Conservation (phyloP, 163 green algal species). For the Botryococcus braunii region DNA sequence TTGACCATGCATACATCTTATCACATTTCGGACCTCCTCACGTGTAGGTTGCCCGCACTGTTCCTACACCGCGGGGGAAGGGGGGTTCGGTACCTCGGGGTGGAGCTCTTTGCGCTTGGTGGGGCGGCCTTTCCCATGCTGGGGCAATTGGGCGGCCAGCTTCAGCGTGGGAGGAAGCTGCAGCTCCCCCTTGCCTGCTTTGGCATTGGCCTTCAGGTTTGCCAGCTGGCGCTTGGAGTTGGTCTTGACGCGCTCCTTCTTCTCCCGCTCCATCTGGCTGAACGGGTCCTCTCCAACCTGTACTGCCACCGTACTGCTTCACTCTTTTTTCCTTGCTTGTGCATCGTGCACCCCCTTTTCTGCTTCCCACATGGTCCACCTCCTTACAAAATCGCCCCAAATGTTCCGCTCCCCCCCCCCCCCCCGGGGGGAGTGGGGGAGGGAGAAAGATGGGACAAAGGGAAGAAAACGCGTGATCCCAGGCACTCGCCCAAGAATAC, state of each 20-base stretch:
- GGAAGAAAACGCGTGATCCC: too few relatives aligned
- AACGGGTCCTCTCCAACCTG: conserved; percentile 85
- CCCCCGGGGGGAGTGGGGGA: too few relatives aligned
- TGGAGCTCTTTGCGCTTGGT: conserved; percentile 57
- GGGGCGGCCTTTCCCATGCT: conserved; percentile 42
- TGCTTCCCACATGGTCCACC: too few relatives aligned
- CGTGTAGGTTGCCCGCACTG: neutral
- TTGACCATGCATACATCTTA: neutral
- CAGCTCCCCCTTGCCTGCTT: neutral
- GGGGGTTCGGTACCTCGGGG: conserved; percentile 43
- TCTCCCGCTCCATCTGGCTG: conserved; percentile 51
- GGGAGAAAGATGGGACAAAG: too few relatives aligned
- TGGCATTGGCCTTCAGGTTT: conserved; percentile 61
- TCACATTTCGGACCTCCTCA: neutral
- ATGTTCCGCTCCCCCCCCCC: too few relatives aligned
- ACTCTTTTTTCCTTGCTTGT: too few relatives aligned
- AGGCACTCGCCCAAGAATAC: too few relatives aligned
- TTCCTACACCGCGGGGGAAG: neutral
- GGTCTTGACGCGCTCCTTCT: conserved; percentile 61
- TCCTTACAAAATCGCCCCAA: too few relatives aligned
- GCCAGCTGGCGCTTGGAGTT: conserved; percentile 57
- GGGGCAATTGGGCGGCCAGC: conserved; percentile 56
- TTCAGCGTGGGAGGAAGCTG: conserved; percentile 63
- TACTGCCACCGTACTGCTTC: too few relatives aligned
- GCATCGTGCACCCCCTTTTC: too few relatives aligned